phyloP scores from a whole-genome alignment of 2,329 filamentous ascomycete species.

The Penicillium polonicum region DNA sequence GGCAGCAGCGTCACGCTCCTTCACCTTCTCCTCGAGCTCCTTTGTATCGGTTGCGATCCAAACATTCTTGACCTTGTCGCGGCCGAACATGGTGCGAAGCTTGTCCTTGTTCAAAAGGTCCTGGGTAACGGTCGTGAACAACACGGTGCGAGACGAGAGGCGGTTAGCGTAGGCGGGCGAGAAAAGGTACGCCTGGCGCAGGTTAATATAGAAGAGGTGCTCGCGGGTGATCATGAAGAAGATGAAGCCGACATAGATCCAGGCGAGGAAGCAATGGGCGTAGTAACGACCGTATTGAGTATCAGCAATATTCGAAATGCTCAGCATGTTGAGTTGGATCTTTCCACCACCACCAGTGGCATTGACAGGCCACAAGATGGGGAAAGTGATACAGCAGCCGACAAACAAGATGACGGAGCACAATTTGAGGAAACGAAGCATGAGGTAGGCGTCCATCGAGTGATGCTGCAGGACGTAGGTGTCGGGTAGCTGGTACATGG shows the following conservation, averaged over 20 bases:
- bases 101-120: constrained; percentile 74
- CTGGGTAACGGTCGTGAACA: constrained; percentile 81
- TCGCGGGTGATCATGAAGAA: constrained; percentile 87
- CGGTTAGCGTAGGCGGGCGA: constrained; percentile 80
- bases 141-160: constrained; percentile 84
- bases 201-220: constrained; percentile 85
- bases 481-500: constrained; percentile 68
- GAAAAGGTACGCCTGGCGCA: constrained; percentile 87
- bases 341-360: constrained; percentile 70
- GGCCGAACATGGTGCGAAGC: constrained; percentile 75
- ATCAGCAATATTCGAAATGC: constrained; percentile 70
- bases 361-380: constrained; percentile 85
- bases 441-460: constrained; percentile 87
- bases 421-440: constrained; percentile 83
- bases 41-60: constrained; percentile 80
- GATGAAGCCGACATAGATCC: constrained; percentile 82
- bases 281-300: constrained; percentile 66
- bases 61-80: constrained; percentile 72
- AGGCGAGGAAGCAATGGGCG: constrained; percentile 76
- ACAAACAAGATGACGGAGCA: constrained; percentile 75
- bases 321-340: constrained; percentile 71
- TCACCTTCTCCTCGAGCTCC: constrained; percentile 75
- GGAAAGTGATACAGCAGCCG: constrained; percentile 81
- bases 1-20: constrained; percentile 76
- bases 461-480: constrained; percentile 83